A percentile compares a stretch with the other conserved stretches of the same genome.
phyloP scores from a whole-genome alignment of 768 basidiomycete species.

The Amyloporia xantha region DNA sequence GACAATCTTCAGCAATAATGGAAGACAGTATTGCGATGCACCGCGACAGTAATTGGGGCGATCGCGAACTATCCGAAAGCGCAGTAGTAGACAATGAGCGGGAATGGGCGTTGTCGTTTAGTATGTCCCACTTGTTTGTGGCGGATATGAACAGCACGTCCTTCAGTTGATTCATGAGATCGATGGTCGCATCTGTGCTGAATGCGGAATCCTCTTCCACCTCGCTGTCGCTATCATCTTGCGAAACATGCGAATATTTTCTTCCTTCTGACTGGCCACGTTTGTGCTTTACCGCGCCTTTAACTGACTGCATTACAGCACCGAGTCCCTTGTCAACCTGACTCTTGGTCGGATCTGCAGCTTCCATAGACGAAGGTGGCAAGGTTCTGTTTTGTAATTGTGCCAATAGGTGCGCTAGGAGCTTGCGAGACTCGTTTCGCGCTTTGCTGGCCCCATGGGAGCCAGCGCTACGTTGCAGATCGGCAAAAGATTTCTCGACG shows the following conservation, averaged over 20 bases:
- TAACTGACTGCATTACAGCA: slow-evolving; percentile 38
- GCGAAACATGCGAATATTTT: slow-evolving; percentile 8
- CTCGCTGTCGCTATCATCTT: slow-evolving; percentile 35
- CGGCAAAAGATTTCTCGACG: slow-evolving; percentile 16
- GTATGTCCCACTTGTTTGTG: slow-evolving; percentile 55
- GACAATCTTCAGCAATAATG: slow-evolving; percentile 65
- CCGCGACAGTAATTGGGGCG: slow-evolving; percentile 46
- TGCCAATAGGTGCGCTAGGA: slow-evolving; percentile 56
- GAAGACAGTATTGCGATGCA: slow-evolving; percentile 59
- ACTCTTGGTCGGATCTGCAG: slow-evolving; percentile 23
- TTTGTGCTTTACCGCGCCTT: slow-evolving; percentile 33
- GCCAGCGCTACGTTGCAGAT: slow-evolving; percentile 14
- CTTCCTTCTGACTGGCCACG: slow-evolving; percentile 19
- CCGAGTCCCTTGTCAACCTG: slow-evolving; percentile 31
- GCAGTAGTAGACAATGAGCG: slow-evolving; percentile 39
- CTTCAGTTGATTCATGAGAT: slow-evolving; percentile 55
- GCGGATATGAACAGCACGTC: slow-evolving; percentile 52
- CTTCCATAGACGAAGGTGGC: slow-evolving; percentile 47
- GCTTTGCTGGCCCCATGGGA: slow-evolving; percentile 32
- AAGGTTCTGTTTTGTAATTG: slow-evolving; percentile 52
- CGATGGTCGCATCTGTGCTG: slow-evolving; percentile 60
- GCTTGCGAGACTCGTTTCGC: slow-evolving; percentile 59
- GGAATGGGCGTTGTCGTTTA: slow-evolving; percentile 46
- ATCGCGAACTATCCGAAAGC: background rate
- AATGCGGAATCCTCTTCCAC: slow-evolving; percentile 33